Evolutionary conservation across 2,329 filamentous ascomycete species (phyloP).

Genomic region (Penicillium frequentans): DNA sequence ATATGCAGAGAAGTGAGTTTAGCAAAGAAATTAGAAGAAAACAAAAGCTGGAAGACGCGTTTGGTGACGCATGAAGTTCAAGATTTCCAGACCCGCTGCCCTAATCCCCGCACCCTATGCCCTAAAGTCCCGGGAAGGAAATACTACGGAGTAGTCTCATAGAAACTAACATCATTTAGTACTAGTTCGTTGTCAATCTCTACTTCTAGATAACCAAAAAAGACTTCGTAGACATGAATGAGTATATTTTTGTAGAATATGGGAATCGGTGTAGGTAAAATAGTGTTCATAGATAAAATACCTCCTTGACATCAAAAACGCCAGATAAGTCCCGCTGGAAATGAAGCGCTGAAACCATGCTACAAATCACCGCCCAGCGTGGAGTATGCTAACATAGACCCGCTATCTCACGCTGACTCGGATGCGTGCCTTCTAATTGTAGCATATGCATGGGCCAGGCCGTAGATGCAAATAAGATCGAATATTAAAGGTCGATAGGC

Average conservation of each 20-base stretch:
- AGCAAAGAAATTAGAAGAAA: neutral
- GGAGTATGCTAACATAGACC: constrained; percentile 19
- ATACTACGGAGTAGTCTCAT: neutral
- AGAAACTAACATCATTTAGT: neutral
- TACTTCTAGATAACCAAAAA: neutral
- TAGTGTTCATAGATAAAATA: constrained; percentile 3
- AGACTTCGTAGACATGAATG: neutral
- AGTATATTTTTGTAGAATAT: neutral
- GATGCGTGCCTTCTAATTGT: constrained; percentile 12
- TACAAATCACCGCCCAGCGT: constrained; percentile 15
- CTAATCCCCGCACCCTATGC: constrained; percentile 20
- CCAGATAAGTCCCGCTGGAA: constrained; percentile 15
- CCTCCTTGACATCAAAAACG: constrained; percentile 14
- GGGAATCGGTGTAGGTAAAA: neutral
- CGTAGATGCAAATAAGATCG: constrained; percentile 11
- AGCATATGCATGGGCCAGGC: constrained; percentile 8
- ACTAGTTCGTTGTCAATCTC: neutral
- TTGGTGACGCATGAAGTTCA: constrained; percentile 9
- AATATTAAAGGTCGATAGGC: constrained; percentile 12
- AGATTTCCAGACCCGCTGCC: constrained; percentile 13
- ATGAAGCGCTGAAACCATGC: constrained; percentile 22
- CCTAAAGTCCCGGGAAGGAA: constrained; percentile 12
- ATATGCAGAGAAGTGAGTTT: neutral
- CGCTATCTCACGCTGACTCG: constrained; percentile 5
- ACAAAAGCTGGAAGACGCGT: neutral